Evolutionary conservation across 306 rosid species (phyloP), one percentile per base, ranked within the genome.

Genomic region (Canavalia gladiata): DNA sequence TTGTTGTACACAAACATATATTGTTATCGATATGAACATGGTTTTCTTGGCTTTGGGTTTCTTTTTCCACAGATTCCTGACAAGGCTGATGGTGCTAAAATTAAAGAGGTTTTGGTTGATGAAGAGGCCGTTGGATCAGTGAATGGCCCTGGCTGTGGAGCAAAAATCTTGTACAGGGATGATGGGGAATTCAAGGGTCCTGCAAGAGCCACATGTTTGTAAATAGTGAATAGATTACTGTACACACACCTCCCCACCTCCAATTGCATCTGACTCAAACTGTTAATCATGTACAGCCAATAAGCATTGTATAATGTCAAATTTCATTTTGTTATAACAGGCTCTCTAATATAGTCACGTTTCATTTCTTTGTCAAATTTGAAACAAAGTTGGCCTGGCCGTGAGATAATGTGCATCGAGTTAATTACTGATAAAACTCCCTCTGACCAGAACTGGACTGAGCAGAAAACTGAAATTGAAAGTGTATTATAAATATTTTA

Each of bases 111-210:
- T 43, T 64, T 91, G 84, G 96, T 91, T 82, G 96, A 91, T 76
- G 96, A 88, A 89, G 93, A 89, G 81, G 89, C 96, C 50, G 91
- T 89, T 68, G 96, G 96, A 52, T 82, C 91, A 11, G 76, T 81
- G 51, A 82, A 85, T 50, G 31, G 85, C 50, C 77, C 82, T 52
- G 90, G 93, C n/a, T 82, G 81, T 51, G 96, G 96, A 49, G 96
- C 93, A 5, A 91, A 86, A 85, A 74, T 91, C 70, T 57, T 91
- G 46, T 82, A 83, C 60, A 76, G 86, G 18, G 81, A 47, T 56
- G 82, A 56, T 54, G 83, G 41, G 6, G 8, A 81, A 29, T 39
- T 76, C 59, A 74, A 69, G 56, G 81, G 65, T 49, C 85, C 76
- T 67, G 64, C 72, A 13, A 75, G 73, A 30, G 58, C 77, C 55